Evolutionary conservation across 768 basidiomycete species (phyloP).

Genomic region (Boletus bicolor): DNA sequence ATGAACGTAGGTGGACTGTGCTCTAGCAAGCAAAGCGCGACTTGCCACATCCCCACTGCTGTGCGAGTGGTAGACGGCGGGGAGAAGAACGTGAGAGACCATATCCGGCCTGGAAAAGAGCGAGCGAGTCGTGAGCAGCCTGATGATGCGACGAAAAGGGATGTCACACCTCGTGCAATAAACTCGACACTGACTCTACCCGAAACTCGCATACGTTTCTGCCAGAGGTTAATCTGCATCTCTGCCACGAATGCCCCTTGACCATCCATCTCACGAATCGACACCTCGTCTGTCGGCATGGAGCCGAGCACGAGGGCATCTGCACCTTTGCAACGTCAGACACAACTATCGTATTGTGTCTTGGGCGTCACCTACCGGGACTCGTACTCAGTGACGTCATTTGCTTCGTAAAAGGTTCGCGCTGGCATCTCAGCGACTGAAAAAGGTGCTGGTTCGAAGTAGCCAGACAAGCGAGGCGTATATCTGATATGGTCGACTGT

Average conservation of each 20-base stretch:
- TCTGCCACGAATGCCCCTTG: slow-evolving; percentile 53
- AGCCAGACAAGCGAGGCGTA: slow-evolving; percentile 60
- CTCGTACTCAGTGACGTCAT: slow-evolving; percentile 12
- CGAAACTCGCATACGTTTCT: slow-evolving; percentile 67
- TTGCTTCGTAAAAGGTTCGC: slow-evolving; percentile 7
- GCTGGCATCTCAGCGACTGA: slow-evolving; percentile 21
- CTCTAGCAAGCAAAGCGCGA: slow-evolving; percentile 50
- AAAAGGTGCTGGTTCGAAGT: slow-evolving; percentile 26
- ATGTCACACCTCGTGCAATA: slow-evolving; percentile 48
- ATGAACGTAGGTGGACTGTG: slow-evolving; percentile 58
- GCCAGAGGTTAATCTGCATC: slow-evolving; percentile 50
- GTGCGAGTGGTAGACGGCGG: slow-evolving; percentile 2
- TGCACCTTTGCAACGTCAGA: slow-evolving; percentile 30
- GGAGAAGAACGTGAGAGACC: slow-evolving; percentile 26
- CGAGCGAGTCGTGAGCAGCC: not conserved
- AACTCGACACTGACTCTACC: slow-evolving; percentile 58
- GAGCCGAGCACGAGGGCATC: slow-evolving; percentile 46
- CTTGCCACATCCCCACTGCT: slow-evolving; percentile 33
- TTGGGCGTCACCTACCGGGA: slow-evolving; percentile 4
- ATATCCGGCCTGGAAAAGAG: slow-evolving; percentile 23
- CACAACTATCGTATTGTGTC: no score
- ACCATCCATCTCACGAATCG: slow-evolving; percentile 47
- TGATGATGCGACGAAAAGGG: not conserved
- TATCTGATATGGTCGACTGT: slow-evolving; percentile 49
- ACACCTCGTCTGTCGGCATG: slow-evolving; percentile 53